Conservation (phyloP, 2,329 filamentous ascomycete genomes). For the Beauveria medogensis region DNA sequence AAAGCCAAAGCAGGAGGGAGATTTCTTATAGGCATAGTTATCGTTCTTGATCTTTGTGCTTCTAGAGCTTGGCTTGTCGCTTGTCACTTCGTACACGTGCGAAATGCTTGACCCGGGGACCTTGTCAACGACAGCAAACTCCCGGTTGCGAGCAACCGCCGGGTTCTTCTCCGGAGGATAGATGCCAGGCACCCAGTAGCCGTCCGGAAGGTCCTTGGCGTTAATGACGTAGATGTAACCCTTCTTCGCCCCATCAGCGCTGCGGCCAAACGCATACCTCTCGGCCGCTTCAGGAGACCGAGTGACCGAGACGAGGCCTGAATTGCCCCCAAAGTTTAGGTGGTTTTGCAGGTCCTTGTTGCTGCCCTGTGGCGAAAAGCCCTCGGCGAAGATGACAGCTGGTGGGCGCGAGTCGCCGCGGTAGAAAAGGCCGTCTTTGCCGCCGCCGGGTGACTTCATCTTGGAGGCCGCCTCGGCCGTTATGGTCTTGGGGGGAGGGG, state of each 20-base stretch:
- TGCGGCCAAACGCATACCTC: constrained; percentile 7
- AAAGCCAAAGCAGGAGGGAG: background rate
- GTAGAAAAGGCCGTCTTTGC: constrained; percentile 6
- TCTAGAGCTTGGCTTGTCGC: background rate
- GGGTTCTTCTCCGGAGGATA: background rate
- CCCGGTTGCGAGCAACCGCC: background rate
- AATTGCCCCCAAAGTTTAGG: background rate
- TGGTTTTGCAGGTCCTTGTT: constrained; percentile 2
- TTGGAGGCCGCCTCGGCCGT: background rate
- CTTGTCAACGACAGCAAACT: background rate
- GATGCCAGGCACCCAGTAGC: constrained; percentile 12
- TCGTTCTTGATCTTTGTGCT: background rate
- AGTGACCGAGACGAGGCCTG: constrained; percentile 5
- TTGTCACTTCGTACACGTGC: background rate
- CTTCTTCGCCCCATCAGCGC: background rate
- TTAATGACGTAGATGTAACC: constrained; percentile 11
- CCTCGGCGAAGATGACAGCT: background rate
- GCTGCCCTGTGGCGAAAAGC: constrained; percentile 1
- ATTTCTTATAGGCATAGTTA: background rate
- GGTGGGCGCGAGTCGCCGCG: constrained; percentile 10
- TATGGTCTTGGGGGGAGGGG: background rate
- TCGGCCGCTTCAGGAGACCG: background rate
- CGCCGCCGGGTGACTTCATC: background rate
- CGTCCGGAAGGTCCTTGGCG: background rate
- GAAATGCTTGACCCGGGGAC: background rate